Conservation (phyloP, 2,329 filamentous ascomycete genomes). For the Aspergillus ochraceus region DNA sequence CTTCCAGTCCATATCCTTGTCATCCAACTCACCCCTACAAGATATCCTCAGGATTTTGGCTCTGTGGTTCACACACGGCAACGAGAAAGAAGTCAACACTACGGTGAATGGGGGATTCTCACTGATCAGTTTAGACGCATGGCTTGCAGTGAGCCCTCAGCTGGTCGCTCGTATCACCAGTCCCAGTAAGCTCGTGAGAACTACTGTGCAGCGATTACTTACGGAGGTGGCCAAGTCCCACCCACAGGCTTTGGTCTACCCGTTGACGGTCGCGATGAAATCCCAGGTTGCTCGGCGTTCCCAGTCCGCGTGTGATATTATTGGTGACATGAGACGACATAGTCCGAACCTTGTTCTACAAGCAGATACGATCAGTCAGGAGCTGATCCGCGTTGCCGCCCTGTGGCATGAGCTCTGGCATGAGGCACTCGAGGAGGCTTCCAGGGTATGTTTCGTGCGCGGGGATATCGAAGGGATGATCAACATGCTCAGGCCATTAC, state of each 20-base stretch:
- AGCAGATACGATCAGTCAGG: constrained; percentile 90
- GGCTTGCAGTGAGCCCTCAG: constrained; percentile 97
- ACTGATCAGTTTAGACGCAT: constrained; percentile 92
- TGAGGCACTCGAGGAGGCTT: constrained; percentile 94
- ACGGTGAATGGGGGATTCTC: constrained; percentile 88
- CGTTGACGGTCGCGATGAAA: constrained; percentile 98
- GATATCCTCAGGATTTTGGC: constrained; percentile 91
- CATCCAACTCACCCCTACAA: constrained; percentile 87
- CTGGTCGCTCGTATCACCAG: constrained; percentile 94
- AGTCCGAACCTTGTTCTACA: constrained; percentile 91
- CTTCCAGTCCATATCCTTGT: constrained; percentile 94
- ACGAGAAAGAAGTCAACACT: constrained; percentile 80
- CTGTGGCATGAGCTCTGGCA: constrained; percentile 99
- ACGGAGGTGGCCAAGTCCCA: constrained; percentile 91
- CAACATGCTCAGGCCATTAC: constrained; percentile 80
- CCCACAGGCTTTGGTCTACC: constrained; percentile 94
- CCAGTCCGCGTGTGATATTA: constrained; percentile 85
- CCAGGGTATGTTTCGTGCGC: constrained; percentile 93
- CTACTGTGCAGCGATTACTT: constrained; percentile 84
- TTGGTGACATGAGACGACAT: constrained; percentile 97
- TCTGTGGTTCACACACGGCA: constrained; percentile 93
- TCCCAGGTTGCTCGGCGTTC: constrained; percentile 83
- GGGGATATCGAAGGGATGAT: constrained; percentile 99
- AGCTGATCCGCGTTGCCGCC: constrained; percentile 94
- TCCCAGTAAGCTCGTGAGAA: constrained; percentile 74